Evolutionary conservation across 306 rosid genomes (phyloP), one percentile per base, ranked within the genome.

Genomic region (Cicer judaicum): DNA sequence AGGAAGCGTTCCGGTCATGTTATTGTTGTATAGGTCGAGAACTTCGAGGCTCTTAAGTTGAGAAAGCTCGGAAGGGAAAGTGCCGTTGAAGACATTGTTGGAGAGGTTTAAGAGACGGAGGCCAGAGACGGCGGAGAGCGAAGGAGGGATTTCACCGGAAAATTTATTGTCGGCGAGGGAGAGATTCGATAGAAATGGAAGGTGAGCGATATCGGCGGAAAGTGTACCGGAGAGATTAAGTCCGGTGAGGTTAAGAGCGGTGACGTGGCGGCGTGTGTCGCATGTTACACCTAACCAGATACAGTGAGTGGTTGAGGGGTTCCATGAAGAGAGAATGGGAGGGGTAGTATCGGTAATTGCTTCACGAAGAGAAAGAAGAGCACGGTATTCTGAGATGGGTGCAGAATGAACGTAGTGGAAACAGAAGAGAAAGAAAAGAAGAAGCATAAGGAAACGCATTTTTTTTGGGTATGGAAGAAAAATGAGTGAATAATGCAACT

Each of bases 1-100:
- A 2, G 98, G 98, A n/a, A 93, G 84, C 0, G 42, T 80, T 0
- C 98, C 98, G 18, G 93, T 91, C 82, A 93, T 62, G 66, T 93
- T 93, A 67, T 93, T 93, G 82, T 93, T 91, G 72, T 93, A 93
- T 18, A 93, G 78, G 83, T 93, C 98, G 38, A 93, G 89, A 9
- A 88, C 83, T 18, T 82, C 78, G 6, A 93, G 93, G 50, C 19
- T 85, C 56, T 81, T 74, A 70, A 93, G 91, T 14, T 7, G 63
- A 15, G 93, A 78, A 49, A 91, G 82, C 21, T 80, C 61, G 5
- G 82, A 6, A 2, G 97, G 97, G 80, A 93, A 93, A 18, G 96
- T 84, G 16, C 79, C 85, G 41, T 89, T 89, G 79, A 93, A 89
- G 71, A 52, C 84, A 70, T 93, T 93, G 84, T 89, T 93, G 66